Conservation (phyloP, 2,329 filamentous ascomycete genomes). For the Neofusicoccum sp. region DNA sequence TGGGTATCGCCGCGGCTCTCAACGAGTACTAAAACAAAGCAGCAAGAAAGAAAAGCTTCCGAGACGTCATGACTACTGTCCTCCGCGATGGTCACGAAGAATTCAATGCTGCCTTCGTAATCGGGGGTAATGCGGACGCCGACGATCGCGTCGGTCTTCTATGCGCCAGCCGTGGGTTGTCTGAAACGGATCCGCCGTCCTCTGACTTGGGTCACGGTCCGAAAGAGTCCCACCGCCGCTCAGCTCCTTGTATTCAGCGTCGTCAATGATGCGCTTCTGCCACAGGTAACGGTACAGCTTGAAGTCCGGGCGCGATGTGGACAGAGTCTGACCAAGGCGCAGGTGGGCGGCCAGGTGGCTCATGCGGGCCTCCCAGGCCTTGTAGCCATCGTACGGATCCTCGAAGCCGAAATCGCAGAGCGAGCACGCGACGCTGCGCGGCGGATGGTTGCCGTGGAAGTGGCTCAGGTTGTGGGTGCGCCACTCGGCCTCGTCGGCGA, state of each 20-base stretch:
- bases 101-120: no score
- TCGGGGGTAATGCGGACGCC: no score
- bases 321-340: slow-evolving; percentile 26
- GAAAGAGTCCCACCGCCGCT: slow-evolving; percentile 28
- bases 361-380: slow-evolving; percentile 29
- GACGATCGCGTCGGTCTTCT: no score
- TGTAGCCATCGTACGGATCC: slow-evolving; percentile 20
- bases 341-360: slow-evolving; percentile 31
- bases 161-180: slow-evolving; percentile 2
- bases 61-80: background rate
- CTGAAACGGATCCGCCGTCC: background rate
- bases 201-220: background rate
- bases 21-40: background rate
- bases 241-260: slow-evolving; percentile 34
- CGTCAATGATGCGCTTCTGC: slow-evolving; percentile 31
- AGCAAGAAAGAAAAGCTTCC: background rate
- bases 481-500: slow-evolving; percentile 28
- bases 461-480: slow-evolving; percentile 32
- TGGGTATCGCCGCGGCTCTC: slow-evolving; percentile 1
- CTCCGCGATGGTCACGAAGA: no score
- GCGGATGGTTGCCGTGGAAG: slow-evolving; percentile 34
- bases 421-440: slow-evolving; percentile 30
- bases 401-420: slow-evolving; percentile 30
- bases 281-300: slow-evolving; percentile 31
- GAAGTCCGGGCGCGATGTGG: slow-evolving; percentile 30